phyloP scores from a whole-genome alignment of 306 rosid genomes.

The Pyrus bretschneideri region DNA sequence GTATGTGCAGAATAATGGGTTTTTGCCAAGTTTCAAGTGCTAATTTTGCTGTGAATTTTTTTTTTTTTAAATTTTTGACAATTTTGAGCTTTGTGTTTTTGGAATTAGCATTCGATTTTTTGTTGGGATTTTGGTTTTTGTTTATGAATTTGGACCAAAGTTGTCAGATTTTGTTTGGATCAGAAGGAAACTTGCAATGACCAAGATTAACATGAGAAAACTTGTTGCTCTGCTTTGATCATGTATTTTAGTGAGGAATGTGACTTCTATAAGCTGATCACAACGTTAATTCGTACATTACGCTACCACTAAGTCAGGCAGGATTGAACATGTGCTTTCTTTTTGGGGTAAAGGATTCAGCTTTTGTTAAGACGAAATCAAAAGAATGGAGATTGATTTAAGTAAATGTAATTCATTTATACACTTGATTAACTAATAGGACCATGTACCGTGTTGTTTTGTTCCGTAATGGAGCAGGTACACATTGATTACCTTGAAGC shows the following conservation, averaged over 20 bases:
- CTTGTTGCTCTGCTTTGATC: background rate
- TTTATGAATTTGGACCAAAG: conserved; percentile 1
- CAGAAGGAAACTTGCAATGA: background rate
- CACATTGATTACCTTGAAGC: conserved; percentile 92
- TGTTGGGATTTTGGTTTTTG: background rate
- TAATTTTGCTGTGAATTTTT: background rate
- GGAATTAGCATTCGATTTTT: background rate
- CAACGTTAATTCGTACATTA: background rate
- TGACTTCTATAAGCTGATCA: background rate
- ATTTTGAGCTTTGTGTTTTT: conserved; percentile 2
- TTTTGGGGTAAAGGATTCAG: background rate
- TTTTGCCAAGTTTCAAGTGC: background rate
- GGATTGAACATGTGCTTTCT: background rate
- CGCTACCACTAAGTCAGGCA: background rate
- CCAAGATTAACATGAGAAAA: background rate
- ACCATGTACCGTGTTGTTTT: background rate
- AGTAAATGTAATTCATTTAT: background rate
- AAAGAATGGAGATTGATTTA: background rate
- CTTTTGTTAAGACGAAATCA: background rate
- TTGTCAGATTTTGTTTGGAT: background rate
- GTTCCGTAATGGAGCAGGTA: conserved; percentile 44
- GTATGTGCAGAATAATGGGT: background rate
- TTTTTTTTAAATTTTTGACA: background rate
- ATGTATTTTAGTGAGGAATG: background rate
- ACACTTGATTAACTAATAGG: background rate